A percentile compares a stretch with the other conserved stretches of the same genome.
phyloP scores from a whole-genome alignment of 345 rosid genomes.

The Capsella bursapastoris region DNA sequence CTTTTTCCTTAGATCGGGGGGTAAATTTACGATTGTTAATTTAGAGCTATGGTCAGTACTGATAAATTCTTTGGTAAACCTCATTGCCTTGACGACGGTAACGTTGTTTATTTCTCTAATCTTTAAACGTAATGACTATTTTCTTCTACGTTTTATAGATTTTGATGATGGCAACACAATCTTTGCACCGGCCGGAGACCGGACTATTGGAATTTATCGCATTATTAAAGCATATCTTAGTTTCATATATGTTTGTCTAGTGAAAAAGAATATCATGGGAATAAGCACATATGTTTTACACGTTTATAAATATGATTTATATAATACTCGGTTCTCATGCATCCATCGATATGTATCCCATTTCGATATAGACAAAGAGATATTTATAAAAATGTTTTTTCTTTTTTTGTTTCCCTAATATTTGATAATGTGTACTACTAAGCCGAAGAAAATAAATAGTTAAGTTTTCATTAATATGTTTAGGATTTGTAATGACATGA shows the following conservation, averaged over 20 bases:
- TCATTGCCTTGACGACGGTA: too few species aligned
- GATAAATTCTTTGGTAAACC: too few species aligned
- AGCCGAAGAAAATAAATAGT: not conserved
- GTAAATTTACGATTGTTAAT: not conserved
- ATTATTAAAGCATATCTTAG: not conserved
- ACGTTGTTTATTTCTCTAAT: too few species aligned
- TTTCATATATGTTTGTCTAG: not conserved
- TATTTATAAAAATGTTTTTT: not conserved
- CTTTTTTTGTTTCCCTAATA: not conserved
- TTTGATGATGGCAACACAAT: constrained; percentile 2
- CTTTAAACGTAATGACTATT: not conserved
- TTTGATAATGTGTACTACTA: not conserved
- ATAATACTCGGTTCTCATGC: not conserved
- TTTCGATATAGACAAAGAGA: not conserved
- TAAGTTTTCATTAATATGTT: not conserved
- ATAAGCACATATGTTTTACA: not conserved
- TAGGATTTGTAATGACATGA: not conserved
- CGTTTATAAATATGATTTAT: not conserved
- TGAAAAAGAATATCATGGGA: not conserved
- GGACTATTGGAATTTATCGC: not conserved
- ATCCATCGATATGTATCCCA: too few species aligned
- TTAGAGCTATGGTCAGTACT: not conserved
- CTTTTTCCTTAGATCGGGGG: not conserved
- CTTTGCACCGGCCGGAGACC: not conserved
- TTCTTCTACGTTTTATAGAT: not conserved